Conservation (phyloP, 805 yeast species). For the Nakazawaea anatomiae region DNA sequence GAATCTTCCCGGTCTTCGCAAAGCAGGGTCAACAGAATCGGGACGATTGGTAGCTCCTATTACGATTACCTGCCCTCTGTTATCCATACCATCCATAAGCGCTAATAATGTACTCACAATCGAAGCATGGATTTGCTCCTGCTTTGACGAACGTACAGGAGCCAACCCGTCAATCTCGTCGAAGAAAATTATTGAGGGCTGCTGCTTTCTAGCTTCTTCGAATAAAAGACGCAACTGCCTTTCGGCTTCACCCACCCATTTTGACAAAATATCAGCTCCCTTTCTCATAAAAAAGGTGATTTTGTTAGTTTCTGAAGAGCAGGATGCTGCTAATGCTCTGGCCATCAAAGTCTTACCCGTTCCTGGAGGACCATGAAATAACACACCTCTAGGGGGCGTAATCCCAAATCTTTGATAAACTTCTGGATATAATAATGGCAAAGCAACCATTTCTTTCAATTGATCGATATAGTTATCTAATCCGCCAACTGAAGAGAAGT, state of each 20-base stretch:
- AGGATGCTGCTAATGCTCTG: slow-evolving; percentile 91
- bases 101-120: slow-evolving; percentile 94
- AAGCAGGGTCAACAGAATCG: slow-evolving; percentile 96
- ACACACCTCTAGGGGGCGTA: slow-evolving; percentile 95
- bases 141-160: slow-evolving; percentile 95
- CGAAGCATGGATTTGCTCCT: slow-evolving; percentile 97
- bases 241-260: slow-evolving; percentile 99
- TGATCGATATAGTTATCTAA: slow-evolving; percentile 85
- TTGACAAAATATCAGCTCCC: slow-evolving; percentile 94
- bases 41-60: slow-evolving; percentile 98
- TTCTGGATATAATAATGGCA: slow-evolving; percentile 91
- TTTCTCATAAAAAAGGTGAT: slow-evolving; percentile 97
- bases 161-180: slow-evolving; percentile 98
- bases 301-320: slow-evolving; percentile 77
- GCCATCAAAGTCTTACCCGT: slow-evolving; percentile 99
- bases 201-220: slow-evolving; percentile 94
- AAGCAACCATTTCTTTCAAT: slow-evolving; percentile 92
- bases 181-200: slow-evolving; percentile 92
- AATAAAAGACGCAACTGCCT: slow-evolving; percentile 84
- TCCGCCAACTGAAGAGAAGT: slow-evolving; percentile 89
- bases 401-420: slow-evolving; percentile 83
- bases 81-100: slow-evolving; percentile 98
- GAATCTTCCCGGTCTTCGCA: slow-evolving; percentile 94
- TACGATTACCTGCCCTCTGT: slow-evolving; percentile 95
- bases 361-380: slow-evolving; percentile 99